Percentiles rank a stretch among this genome's conserved stretches.
Conservation (phyloP, 1,284 basidiomycete species). For the Ganoderma sinense region DNA sequence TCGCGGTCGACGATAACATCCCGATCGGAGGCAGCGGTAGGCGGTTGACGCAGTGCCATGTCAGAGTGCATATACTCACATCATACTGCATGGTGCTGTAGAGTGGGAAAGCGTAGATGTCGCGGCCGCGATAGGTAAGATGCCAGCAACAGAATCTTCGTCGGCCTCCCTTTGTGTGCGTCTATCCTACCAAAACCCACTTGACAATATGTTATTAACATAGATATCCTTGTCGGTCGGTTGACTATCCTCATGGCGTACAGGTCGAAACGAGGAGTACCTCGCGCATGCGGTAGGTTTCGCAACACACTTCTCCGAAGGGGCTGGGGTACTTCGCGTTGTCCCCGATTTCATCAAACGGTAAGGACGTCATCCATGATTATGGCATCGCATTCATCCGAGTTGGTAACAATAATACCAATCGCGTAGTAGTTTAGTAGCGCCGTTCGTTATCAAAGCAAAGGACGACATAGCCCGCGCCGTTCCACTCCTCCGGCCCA, state of each 20-base stretch:
- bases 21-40: conserved; percentile 15
- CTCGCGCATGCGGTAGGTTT: conserved; percentile 20
- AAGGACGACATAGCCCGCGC: not conserved
- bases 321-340: conserved; percentile 6
- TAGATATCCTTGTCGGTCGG: too few species aligned
- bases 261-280: conserved; percentile 24
- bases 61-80: too few species aligned
- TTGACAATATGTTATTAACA: too few species aligned
- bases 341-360: conserved; percentile 14
- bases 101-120: too few species aligned
- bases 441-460: not conserved
- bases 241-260: too few species aligned
- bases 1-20: conserved; percentile 30
- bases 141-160: too few species aligned
- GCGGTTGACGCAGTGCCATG: not conserved
- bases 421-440: not conserved
- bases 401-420: too few species aligned
- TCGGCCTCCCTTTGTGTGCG: conserved; percentile 47
- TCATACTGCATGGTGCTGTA: too few species aligned
- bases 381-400: too few species aligned
- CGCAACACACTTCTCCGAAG: conserved; percentile 19
- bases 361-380: not conserved
- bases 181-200: too few species aligned
- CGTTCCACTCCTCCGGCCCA: not conserved
- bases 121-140: too few species aligned